Evolutionary conservation across 192 early-diverging fungal species (phyloP).

Genomic region (Coemansia sp.): DNA sequence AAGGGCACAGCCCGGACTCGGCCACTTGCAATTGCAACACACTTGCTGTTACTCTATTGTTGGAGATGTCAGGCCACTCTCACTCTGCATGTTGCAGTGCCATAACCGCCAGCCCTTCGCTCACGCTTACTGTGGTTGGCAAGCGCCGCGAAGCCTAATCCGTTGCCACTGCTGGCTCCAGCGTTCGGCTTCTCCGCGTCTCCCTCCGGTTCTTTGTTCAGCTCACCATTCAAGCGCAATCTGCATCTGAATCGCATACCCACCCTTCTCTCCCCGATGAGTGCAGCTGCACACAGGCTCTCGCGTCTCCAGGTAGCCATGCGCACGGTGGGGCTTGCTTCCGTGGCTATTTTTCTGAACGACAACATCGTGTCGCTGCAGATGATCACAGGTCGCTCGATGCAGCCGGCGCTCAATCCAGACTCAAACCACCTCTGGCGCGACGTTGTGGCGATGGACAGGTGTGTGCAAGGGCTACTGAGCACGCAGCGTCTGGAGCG

Average conservation of each 20-base stretch:
- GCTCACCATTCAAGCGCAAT: neutral
- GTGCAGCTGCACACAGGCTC: conserved; percentile 5
- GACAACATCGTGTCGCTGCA: conserved; percentile 50
- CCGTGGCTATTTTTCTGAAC: conserved; percentile 29
- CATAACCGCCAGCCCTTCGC: neutral
- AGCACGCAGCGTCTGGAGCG: conserved; percentile 46
- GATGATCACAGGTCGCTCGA: conserved; percentile 55
- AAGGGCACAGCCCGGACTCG: neutral
- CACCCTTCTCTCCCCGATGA: conserved; percentile 1
- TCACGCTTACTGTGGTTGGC: neutral
- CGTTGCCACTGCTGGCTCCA: conserved; percentile 3
- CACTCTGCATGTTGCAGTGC: neutral
- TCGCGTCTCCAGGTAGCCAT: conserved; percentile 12
- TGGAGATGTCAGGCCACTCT: neutral
- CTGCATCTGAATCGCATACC: neutral
- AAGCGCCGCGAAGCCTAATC: neutral
- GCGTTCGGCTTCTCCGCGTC: neutral
- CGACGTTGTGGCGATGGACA: conserved; percentile 71
- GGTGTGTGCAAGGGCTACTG: conserved; percentile 52
- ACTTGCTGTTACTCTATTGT: too few species aligned
- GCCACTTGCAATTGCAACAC: neutral
- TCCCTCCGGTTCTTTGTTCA: neutral
- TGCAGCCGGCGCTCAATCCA: conserved; percentile 76
- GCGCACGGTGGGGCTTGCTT: conserved; percentile 16
- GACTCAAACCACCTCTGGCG: conserved; percentile 63